phyloP scores from a whole-genome alignment of 768 basidiomycete species.

The Agaricus blazei region DNA sequence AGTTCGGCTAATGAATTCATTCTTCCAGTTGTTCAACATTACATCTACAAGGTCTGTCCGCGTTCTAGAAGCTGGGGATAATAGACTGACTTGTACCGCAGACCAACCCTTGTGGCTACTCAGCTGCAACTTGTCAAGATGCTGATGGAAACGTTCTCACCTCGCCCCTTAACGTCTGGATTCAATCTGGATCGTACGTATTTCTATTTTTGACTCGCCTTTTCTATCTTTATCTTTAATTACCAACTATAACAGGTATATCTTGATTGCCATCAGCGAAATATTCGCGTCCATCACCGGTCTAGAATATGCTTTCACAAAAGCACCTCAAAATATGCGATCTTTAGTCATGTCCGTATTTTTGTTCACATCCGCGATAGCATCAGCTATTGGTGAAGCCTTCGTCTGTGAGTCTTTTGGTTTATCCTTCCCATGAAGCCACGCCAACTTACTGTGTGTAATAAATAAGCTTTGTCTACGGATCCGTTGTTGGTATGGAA shows the following conservation, averaged over 20 bases:
- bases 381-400: conserved; percentile 52
- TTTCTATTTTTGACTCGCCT: background rate
- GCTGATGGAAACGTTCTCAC: conserved; percentile 19
- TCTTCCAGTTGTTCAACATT: conserved; percentile 57
- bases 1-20: background rate
- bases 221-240: background rate
- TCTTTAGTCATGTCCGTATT: conserved; percentile 76
- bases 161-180: conserved; percentile 71
- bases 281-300: conserved; percentile 81
- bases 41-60: conserved; percentile 53
- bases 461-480: conserved; percentile 46
- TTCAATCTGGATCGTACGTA: conserved; percentile 57
- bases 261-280: conserved; percentile 66
- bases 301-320: conserved; percentile 83
- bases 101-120: conserved; percentile 7
- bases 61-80: background rate
- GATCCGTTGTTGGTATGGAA: conserved; percentile 79
- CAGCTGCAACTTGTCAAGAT: conserved; percentile 4
- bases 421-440: background rate
- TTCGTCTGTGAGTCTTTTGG: conserved; percentile 51
- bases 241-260: conserved; percentile 35
- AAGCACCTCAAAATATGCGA: conserved; percentile 84
- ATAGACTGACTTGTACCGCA: conserved; percentile 31
- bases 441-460: background rate
- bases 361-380: conserved; percentile 56